These are phyloP conservation scores for Blastocystis sp. DNA, from an alignment of 352 stramenopile genomes.

Conservation along the genomic window DNA sequence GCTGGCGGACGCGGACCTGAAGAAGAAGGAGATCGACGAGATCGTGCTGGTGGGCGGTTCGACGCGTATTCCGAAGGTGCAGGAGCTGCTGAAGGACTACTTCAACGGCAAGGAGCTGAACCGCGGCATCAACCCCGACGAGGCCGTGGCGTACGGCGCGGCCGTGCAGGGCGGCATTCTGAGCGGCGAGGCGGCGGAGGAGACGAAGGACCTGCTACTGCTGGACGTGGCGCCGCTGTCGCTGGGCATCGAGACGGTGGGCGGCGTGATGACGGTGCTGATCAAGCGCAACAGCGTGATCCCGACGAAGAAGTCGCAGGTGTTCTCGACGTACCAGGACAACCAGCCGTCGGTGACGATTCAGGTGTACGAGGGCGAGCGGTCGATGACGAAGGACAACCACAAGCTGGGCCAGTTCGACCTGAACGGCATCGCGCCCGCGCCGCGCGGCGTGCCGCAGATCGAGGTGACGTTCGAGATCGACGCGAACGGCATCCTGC, in stretches of 20 bases:
- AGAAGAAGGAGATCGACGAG: constrained; percentile 81
- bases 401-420: constrained; percentile 98
- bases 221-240: constrained; percentile 86
- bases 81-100: constrained; percentile 87
- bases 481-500: constrained; percentile 89
- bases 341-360: constrained; percentile 89
- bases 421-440: constrained; percentile 73
- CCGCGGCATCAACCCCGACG: constrained; percentile 88
- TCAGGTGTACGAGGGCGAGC: constrained; percentile 77
- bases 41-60: constrained; percentile 87
- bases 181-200: neutral
- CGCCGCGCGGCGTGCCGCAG: too few relatives aligned
- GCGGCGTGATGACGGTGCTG: too few relatives aligned
- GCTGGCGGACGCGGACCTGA: constrained; percentile 77
- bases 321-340: constrained; percentile 97
- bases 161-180: too few relatives aligned
- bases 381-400: constrained; percentile 98
- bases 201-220: constrained; percentile 89
- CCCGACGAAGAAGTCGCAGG: constrained; percentile 97
- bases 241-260: too few relatives aligned
- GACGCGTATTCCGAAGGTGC: constrained; percentile 80
- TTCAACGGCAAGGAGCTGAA: constrained; percentile 94
- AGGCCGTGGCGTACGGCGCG: too few relatives aligned
- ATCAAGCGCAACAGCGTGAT: constrained; percentile 77
- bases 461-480: too few relatives aligned